These are phyloP conservation scores for Lipomyces starkeyi DNA, from an alignment of 805 yeast species.

Conservation along the genomic window DNA sequence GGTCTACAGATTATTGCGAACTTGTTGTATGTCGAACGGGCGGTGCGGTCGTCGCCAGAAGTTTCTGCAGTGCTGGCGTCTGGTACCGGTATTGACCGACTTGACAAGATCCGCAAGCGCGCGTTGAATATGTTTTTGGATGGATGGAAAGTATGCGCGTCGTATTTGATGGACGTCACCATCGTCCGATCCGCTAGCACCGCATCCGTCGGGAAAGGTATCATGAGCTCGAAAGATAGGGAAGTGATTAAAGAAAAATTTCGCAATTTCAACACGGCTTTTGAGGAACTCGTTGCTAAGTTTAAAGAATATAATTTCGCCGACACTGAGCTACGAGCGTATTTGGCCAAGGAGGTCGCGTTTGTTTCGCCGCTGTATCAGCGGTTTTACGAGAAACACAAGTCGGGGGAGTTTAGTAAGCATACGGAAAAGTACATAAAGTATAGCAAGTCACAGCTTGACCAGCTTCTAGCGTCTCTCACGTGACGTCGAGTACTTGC, in stretches of 20 bases:
- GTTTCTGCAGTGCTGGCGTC: constrained; percentile 61
- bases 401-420: constrained; percentile 71
- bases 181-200: constrained; percentile 51
- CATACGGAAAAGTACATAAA: constrained; percentile 73
- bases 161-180: constrained; percentile 79
- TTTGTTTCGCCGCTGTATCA: constrained; percentile 84
- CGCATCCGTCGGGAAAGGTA: constrained; percentile 37
- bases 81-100: constrained; percentile 61
- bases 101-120: constrained; percentile 72
- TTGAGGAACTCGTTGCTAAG: constrained; percentile 74
- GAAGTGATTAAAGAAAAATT: constrained; percentile 86
- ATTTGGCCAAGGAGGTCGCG: constrained; percentile 69
- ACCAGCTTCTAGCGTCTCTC: constrained; percentile 48
- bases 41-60: constrained; percentile 44
- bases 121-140: constrained; percentile 72
- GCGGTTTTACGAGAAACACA: constrained; percentile 80
- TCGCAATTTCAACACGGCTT: constrained; percentile 77
- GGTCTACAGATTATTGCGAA: constrained; percentile 78
- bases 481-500: neutral
- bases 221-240: constrained; percentile 69
- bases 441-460: constrained; percentile 51
- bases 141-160: constrained; percentile 79
- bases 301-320: constrained; percentile 70
- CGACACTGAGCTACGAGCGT: constrained; percentile 67
- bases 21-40: constrained; percentile 73